Base-by-base conservation (phyloP, 345 rosid genomes). In the Euphorbia lathyris region DNA sequence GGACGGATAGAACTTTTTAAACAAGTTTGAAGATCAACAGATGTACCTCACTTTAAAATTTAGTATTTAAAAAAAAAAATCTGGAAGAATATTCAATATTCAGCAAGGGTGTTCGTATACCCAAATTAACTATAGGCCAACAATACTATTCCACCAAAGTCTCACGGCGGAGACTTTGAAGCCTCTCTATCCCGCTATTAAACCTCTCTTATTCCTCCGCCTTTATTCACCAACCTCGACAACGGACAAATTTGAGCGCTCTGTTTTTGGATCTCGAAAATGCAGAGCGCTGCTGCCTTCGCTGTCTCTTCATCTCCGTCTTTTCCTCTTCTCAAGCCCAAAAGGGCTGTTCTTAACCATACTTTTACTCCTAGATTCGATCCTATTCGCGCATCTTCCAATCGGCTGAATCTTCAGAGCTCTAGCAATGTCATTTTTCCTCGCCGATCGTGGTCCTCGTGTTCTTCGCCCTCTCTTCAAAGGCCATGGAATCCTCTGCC, bases 211-310 rank as follows among this genome's bases (percentile, higher is more conserved):
- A n/a, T 43, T 13, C 27, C 17, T 7, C 23, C 38, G 38, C 38
- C 38, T 34, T 34, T 34, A 7, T 34, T 34, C 38, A 34, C 38
- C 38, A 34, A 34, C 38, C 38, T 2, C n/a, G 7, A 34, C 38
- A 34, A 34, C 2, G 1, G 13, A 1, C 13, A 2, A 17, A 19
- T 5, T 20, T 52, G 16, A 16, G 26, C 17, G 30, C 75, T 50
- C 23, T 32, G 48, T 36, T 67, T 60, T 53, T 63, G 75, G 80
- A 85, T 79, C 85, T 70, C 73, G 29, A 53, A 66, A 78, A 91
- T 90, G 97, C 96, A 90, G 73, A 85, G 90, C 90, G 50, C 83
- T 26, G 86, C 83, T 11, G 86, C 83, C 16, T 90, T 78, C 77
- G 69, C 84, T n/a, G 55, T 78, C 52, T 76, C 79, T 30, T 66